phyloP scores from a whole-genome alignment of 805 yeast genomes.

The Yarrowia phangngaensis region DNA sequence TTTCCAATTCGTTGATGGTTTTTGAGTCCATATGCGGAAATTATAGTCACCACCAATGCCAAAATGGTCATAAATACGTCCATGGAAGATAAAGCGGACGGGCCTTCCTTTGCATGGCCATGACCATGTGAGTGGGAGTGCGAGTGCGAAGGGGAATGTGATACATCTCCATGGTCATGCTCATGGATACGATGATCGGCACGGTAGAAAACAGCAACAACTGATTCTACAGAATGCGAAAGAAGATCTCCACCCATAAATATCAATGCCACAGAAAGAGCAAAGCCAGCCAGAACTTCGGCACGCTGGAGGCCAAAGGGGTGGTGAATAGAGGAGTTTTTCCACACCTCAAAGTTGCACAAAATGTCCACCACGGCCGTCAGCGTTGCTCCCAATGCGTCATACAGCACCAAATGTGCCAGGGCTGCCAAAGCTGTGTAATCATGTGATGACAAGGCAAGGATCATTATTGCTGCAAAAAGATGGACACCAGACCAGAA shows the following conservation, averaged over 20 bases:
- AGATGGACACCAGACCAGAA: constrained; percentile 59
- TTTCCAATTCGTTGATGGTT: constrained; percentile 39
- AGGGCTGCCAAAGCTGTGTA: constrained; percentile 67
- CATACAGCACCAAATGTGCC: constrained; percentile 84
- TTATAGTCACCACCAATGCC: constrained; percentile 37
- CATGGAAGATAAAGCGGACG: constrained; percentile 20
- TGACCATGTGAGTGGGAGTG: constrained; percentile 29
- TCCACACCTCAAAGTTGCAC: constrained; percentile 93
- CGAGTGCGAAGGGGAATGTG: constrained; percentile 37
- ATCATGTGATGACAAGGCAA: constrained; percentile 37
- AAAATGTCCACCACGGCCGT: constrained; percentile 70
- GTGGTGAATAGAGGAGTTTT: constrained; percentile 67
- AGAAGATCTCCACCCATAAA: constrained; percentile 89
- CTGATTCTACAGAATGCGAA: constrained; percentile 82
- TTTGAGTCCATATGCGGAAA: constrained; percentile 39
- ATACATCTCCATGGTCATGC: constrained; percentile 29
- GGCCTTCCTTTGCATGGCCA: constrained; percentile 9
- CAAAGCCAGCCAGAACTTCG: constrained; percentile 85
- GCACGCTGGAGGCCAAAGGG: constrained; percentile 94
- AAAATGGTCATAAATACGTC: constrained; percentile 33
- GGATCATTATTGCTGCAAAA: constrained; percentile 51
- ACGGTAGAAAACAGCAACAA: constrained; percentile 42
- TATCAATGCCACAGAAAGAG: constrained; percentile 73
- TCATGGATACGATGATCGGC: constrained; percentile 40
- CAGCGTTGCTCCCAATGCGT: constrained; percentile 69